Evolutionary conservation across 768 basidiomycete genomes (phyloP).

Genomic region (Kockovaella imperatae): DNA sequence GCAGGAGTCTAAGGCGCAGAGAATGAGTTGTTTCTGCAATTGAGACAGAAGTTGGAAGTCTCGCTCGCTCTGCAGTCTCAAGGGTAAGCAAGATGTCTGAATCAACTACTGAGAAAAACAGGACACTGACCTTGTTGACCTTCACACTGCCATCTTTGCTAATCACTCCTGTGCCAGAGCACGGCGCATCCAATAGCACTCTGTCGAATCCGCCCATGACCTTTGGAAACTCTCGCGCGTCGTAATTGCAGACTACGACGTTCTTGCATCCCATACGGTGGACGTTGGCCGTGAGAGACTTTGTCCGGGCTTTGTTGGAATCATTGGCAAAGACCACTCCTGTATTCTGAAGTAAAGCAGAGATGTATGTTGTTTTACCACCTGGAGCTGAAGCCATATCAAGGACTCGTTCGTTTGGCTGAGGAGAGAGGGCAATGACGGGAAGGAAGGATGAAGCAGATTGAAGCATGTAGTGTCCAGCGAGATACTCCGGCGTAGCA

Average conservation of each 20-base stretch:
- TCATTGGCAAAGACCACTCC: slow-evolving; percentile 98
- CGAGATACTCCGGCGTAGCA: slow-evolving; percentile 96
- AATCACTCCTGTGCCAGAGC: slow-evolving; percentile 96
- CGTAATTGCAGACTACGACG: slow-evolving; percentile 92
- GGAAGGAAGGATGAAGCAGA: slow-evolving; percentile 99
- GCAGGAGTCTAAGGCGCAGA: slow-evolving; percentile 95
- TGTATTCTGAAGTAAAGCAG: slow-evolving; percentile 92
- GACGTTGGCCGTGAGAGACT: slow-evolving; percentile 91
- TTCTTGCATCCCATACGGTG: slow-evolving; percentile 98
- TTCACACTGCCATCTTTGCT: slow-evolving; percentile 96
- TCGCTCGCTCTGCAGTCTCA: slow-evolving; percentile 64
- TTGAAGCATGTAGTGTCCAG: slow-evolving; percentile 99
- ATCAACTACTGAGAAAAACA: too few species aligned
- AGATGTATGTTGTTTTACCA: slow-evolving; percentile 96
- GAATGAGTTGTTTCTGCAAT: slow-evolving; percentile 93
- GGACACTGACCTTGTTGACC: slow-evolving; percentile 84
- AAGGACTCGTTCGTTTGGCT: slow-evolving; percentile 84
- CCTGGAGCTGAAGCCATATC: slow-evolving; percentile 99
- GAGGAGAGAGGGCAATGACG: slow-evolving; percentile 87
- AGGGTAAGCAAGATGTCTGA: slow-evolving; percentile 1
- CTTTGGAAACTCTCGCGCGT: slow-evolving; percentile 94
- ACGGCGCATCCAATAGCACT: slow-evolving; percentile 94
- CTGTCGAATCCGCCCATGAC: slow-evolving; percentile 98
- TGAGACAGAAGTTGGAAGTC: slow-evolving; percentile 95
- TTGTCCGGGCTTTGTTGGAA: slow-evolving; percentile 84